Evolutionary conservation across 768 basidiomycete species (phyloP).

Genomic region (Atractiella rhizophila): DNA sequence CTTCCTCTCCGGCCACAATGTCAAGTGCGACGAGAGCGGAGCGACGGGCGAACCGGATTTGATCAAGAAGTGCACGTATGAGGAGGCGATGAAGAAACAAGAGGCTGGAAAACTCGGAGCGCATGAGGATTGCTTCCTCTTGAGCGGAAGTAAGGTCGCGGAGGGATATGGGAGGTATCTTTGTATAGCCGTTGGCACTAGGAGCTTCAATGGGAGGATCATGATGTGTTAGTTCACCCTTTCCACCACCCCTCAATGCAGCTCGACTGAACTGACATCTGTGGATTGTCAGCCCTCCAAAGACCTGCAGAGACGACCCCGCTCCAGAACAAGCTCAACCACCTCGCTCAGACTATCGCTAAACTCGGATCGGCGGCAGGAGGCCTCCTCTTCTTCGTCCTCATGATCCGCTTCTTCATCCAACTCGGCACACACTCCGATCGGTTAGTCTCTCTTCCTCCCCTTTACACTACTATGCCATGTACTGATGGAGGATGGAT

Average conservation of each 20-base stretch:
- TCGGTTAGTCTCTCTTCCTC: too few species aligned
- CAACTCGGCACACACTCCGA: slow-evolving; percentile 43
- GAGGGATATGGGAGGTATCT: slow-evolving; percentile 88
- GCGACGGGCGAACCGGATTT: slow-evolving; percentile 93
- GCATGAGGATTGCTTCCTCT: slow-evolving; percentile 72
- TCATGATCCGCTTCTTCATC: slow-evolving; percentile 89
- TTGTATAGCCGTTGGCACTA: slow-evolving; percentile 69
- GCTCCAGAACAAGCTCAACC: slow-evolving; percentile 73
- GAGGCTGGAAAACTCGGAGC: slow-evolving; percentile 15
- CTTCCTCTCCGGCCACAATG: slow-evolving; percentile 73
- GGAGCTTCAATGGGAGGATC: slow-evolving; percentile 84
- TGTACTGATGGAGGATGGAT: background rate
- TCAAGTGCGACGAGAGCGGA: slow-evolving; percentile 84
- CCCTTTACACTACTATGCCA: background rate
- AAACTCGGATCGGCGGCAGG: slow-evolving; percentile 67
- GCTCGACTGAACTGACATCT: background rate
- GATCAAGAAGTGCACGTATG: slow-evolving; percentile 61
- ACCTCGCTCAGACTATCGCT: slow-evolving; percentile 82
- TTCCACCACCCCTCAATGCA: background rate
- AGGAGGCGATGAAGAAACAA: slow-evolving; percentile 26
- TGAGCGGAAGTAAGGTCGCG: slow-evolving; percentile 73
- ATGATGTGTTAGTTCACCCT: slow-evolving; percentile 62
- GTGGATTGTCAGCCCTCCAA: slow-evolving; percentile 27
- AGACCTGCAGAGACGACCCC: slow-evolving; percentile 74
- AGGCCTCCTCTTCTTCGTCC: slow-evolving; percentile 46